These are phyloP conservation scores for Aegilops longissima DNA, from an alignment of 176 grass and related monocot genomes.

Conservation along the genomic window DNA sequence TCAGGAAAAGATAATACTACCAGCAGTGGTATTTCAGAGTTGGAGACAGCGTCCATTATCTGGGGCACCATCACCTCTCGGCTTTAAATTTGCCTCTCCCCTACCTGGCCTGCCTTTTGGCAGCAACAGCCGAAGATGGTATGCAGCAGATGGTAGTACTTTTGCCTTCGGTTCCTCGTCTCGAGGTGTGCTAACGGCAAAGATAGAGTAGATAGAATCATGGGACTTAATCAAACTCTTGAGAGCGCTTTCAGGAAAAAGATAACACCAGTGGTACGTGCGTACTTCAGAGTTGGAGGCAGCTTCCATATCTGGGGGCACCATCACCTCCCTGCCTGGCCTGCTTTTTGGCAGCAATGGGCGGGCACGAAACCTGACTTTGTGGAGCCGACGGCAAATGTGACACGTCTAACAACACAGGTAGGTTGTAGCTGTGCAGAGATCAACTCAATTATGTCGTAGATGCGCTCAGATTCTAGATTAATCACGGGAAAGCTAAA, in stretches of 20 bases:
- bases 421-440: not conserved
- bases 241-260: not conserved
- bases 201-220: not conserved
- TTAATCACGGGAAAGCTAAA: not conserved
- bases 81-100: too few relatives aligned
- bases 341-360: slow-evolving; percentile 27
- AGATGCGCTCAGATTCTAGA: not conserved
- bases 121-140: not conserved
- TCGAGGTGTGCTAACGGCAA: too few relatives aligned
- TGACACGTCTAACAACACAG: not conserved
- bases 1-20: not conserved
- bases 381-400: slow-evolving; percentile 8
- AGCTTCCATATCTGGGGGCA: slow-evolving; percentile 27
- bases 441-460: not conserved
- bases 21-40: not conserved
- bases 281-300: not conserved
- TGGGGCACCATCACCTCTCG: slow-evolving; percentile 13
- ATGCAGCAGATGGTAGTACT: too few relatives aligned
- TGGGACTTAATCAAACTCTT: not conserved
- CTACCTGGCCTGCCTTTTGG: slow-evolving; percentile 22
- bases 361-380: not conserved
- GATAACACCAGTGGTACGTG: not conserved
- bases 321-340: not conserved
- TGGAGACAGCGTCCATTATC: slow-evolving; percentile 25
- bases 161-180: too few relatives aligned